These are phyloP conservation scores for Elongisporangium undulatum DNA, from an alignment of 352 stramenopile genomes.

Conservation along the genomic window DNA sequence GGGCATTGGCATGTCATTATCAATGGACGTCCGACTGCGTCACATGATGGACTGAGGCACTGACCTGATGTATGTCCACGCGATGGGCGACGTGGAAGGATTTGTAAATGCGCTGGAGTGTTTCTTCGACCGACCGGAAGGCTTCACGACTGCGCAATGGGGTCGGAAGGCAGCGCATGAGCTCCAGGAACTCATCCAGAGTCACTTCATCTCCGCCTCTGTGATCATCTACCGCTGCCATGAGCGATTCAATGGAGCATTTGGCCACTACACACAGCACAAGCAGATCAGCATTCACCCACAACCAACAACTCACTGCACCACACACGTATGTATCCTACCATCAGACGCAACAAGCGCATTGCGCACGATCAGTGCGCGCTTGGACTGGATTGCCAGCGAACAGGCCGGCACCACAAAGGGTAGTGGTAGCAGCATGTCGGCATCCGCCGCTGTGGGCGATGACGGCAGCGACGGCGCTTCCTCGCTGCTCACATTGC, in stretches of 20 bases:
- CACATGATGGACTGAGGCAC: background rate
- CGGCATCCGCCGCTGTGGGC: slow-evolving; percentile 29
- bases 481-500: slow-evolving; percentile 41
- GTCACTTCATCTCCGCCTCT: slow-evolving; percentile 7
- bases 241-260: slow-evolving; percentile 36
- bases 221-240: slow-evolving; percentile 29
- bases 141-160: slow-evolving; percentile 39
- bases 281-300: background rate
- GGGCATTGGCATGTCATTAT: no score
- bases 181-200: slow-evolving; percentile 48
- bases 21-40: no score
- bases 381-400: slow-evolving; percentile 67
- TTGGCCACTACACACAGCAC: slow-evolving; percentile 22
- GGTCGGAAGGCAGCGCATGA: slow-evolving; percentile 50
- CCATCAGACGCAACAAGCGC: slow-evolving; percentile 58
- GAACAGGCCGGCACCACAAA: slow-evolving; percentile 53
- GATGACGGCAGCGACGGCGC: slow-evolving; percentile 56
- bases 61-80: slow-evolving; percentile 51
- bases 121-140: slow-evolving; percentile 63
- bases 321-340: background rate
- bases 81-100: slow-evolving; percentile 59
- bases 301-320: background rate
- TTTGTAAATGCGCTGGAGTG: slow-evolving; percentile 57
- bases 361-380: slow-evolving; percentile 60
- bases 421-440: slow-evolving; percentile 48